Evolutionary conservation across 768 basidiomycete species (phyloP).

Genomic region (Pulveroboletus ravenelii): DNA sequence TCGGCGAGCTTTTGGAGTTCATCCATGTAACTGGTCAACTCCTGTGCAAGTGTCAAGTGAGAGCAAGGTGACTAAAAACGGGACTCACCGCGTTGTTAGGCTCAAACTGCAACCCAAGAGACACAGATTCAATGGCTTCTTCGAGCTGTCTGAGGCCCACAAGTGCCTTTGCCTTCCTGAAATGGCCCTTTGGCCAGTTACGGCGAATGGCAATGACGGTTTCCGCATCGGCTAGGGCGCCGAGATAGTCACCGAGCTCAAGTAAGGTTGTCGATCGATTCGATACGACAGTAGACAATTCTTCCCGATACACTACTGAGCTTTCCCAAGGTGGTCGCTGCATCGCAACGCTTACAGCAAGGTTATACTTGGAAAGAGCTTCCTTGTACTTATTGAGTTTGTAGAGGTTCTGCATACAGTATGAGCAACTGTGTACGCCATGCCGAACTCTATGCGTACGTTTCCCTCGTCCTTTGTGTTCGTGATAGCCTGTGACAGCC

Average conservation of each 20-base stretch:
- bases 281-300: conserved; percentile 82
- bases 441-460: conserved; percentile 44
- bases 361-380: conserved; percentile 76
- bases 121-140: conserved; percentile 79
- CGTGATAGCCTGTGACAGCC: conserved; percentile 69
- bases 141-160: conserved; percentile 60
- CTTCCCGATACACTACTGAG: conserved; percentile 79
- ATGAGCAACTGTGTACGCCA: conserved; percentile 5
- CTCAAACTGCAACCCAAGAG: conserved; percentile 83
- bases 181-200: conserved; percentile 94
- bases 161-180: conserved; percentile 88
- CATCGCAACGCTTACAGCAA: conserved; percentile 69
- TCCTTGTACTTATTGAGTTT: conserved; percentile 64
- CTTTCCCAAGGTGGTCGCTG: conserved; percentile 89
- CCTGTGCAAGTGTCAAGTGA: conserved; percentile 20
- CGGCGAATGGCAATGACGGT: conserved; percentile 79
- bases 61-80: background rate
- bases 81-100: conserved; percentile 52
- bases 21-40: conserved; percentile 30
- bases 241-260: conserved; percentile 69
- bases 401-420: conserved; percentile 58
- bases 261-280: conserved; percentile 89
- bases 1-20: conserved; percentile 27
- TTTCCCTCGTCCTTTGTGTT: conserved; percentile 93
- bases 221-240: conserved; percentile 85